A percentile compares a stretch with the other conserved stretches of the same genome.
phyloP scores from a whole-genome alignment of 2,329 filamentous ascomycete genomes.

The Cladophialophora carrionii region DNA sequence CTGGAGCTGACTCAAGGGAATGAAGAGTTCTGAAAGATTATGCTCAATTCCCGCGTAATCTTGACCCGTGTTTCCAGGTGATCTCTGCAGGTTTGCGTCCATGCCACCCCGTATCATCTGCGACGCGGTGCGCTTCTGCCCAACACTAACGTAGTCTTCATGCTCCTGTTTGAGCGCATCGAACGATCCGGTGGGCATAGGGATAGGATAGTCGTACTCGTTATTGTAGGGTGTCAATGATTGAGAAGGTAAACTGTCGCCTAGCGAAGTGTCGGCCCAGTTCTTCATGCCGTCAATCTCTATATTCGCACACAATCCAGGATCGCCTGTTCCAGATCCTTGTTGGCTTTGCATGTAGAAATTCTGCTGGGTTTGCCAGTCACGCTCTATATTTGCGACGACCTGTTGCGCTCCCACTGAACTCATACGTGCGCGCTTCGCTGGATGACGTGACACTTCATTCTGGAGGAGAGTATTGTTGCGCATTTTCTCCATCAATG shows the following conservation, averaged over 20 bases:
- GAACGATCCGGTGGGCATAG: constrained; percentile 20
- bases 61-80: neutral
- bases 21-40: neutral
- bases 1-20: neutral
- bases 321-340: neutral
- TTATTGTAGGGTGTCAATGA: constrained; percentile 6
- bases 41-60: neutral
- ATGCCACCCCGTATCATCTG: constrained; percentile 3
- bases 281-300: neutral
- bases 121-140: constrained; percentile 12
- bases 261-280: constrained; percentile 15
- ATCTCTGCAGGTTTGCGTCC: neutral
- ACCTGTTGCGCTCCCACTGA: neutral
- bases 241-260: constrained; percentile 16
- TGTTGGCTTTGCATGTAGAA: neutral
- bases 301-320: neutral
- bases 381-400: neutral
- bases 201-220: constrained; percentile 25
- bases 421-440: constrained; percentile 4
- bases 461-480: neutral
- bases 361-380: neutral
- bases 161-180: neutral
- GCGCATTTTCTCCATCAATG: neutral
- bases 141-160: neutral
- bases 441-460: neutral